These are phyloP conservation scores for Globisporangium spiculum DNA, from an alignment of 352 stramenopile species.

Conservation along the genomic window DNA sequence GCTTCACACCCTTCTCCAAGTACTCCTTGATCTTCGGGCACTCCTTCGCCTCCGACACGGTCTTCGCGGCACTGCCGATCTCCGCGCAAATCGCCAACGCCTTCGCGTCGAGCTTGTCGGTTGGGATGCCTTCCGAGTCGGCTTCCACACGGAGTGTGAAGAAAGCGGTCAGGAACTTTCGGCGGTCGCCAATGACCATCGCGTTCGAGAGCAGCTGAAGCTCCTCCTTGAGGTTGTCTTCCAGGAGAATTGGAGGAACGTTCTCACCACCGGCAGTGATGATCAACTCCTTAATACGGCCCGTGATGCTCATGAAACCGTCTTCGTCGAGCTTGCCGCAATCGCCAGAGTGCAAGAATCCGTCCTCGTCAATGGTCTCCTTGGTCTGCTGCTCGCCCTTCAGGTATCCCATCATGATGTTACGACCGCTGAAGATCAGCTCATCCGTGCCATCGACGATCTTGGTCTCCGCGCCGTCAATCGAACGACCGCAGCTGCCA, in stretches of 20 bases:
- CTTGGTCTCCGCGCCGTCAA: slow-evolving; percentile 66
- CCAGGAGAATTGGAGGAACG: slow-evolving; percentile 90
- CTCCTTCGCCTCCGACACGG: slow-evolving; percentile 59
- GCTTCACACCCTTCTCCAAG: slow-evolving; percentile 72
- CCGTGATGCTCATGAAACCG: slow-evolving; percentile 94
- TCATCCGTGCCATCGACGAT: slow-evolving; percentile 62
- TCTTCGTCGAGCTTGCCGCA: slow-evolving; percentile 88
- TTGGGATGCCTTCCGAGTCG: slow-evolving; percentile 79
- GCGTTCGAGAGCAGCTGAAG: slow-evolving; percentile 86
- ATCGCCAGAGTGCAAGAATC: slow-evolving; percentile 94
- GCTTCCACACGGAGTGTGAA: slow-evolving; percentile 85
- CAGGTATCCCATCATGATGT: slow-evolving; percentile 90
- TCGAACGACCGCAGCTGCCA: slow-evolving; percentile 71
- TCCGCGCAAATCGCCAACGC: slow-evolving; percentile 55
- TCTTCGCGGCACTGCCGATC: slow-evolving; percentile 69
- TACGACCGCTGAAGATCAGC: slow-evolving; percentile 76
- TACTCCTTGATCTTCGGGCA: slow-evolving; percentile 80
- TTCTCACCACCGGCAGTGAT: slow-evolving; percentile 96
- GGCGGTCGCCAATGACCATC: slow-evolving; percentile 92
- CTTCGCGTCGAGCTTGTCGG: slow-evolving; percentile 75
- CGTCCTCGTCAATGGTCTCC: slow-evolving; percentile 90
- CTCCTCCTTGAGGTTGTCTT: slow-evolving; percentile 90
- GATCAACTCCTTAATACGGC: slow-evolving; percentile 96
- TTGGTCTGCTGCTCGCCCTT: slow-evolving; percentile 78
- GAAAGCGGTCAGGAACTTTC: slow-evolving; percentile 90